Percentiles rank a stretch among this genome's conserved stretches.
These are phyloP conservation scores for Erodium texanum DNA, from an alignment of 441 rosid species.

Conservation along the genomic window DNA sequence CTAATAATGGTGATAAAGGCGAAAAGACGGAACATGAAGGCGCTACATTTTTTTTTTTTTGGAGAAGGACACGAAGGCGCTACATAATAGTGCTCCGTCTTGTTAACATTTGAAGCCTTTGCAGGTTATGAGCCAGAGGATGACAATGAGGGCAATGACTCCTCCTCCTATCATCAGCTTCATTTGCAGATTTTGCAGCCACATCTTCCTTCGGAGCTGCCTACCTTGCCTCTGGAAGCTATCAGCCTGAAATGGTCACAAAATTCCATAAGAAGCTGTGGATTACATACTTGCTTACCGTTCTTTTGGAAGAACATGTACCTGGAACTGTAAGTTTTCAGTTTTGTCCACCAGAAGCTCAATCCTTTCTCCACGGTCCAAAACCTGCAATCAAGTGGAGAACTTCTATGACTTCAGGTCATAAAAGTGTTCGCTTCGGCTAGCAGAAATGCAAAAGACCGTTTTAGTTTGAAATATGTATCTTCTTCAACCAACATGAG, in stretches of 20 bases:
- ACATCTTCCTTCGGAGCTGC: slow-evolving; percentile 85
- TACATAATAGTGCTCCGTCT: too few species aligned
- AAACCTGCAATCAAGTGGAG: slow-evolving; percentile 39
- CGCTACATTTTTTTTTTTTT: too few species aligned
- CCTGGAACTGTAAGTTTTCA: slow-evolving; percentile 85
- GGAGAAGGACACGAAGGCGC: too few species aligned
- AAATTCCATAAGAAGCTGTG: not conserved
- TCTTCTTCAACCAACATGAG: too few species aligned
- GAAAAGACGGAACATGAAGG: too few species aligned
- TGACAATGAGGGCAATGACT: slow-evolving; percentile 40
- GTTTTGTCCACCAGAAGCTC: slow-evolving; percentile 93
- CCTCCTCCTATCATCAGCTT: slow-evolving; percentile 76
- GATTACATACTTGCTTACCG: not conserved
- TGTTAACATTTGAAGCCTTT: slow-evolving; percentile 65
- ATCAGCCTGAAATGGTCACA: slow-evolving; percentile 46
- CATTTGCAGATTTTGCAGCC: slow-evolving; percentile 84
- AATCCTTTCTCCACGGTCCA: slow-evolving; percentile 92
- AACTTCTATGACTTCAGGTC: not conserved
- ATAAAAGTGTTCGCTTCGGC: not conserved
- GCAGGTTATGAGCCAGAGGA: slow-evolving; percentile 63
- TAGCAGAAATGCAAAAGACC: too few species aligned
- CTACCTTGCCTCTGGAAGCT: slow-evolving; percentile 97
- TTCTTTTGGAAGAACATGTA: slow-evolving; percentile 9
- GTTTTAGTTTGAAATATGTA: too few species aligned
- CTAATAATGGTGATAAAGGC: too few species aligned